Evolutionary conservation across 768 basidiomycete species (phyloP).

Genomic region (Exsudoporus frostii): DNA sequence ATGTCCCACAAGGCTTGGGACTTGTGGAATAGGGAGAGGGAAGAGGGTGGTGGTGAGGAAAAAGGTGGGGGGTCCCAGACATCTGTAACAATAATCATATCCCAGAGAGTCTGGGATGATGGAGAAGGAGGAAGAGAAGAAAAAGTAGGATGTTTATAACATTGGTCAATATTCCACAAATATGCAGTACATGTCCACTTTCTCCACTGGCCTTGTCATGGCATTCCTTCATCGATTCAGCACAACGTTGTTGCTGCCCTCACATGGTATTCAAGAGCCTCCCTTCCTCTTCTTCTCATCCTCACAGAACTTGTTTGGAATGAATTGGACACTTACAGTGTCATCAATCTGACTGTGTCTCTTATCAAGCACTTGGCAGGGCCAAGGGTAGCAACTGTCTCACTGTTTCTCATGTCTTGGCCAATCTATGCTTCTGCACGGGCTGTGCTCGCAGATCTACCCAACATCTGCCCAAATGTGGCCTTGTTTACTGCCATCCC

Average conservation of each 20-base stretch:
- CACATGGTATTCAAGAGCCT: slow-evolving; percentile 4
- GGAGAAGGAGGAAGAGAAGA: too few relatives aligned
- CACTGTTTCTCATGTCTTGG: slow-evolving; percentile 5
- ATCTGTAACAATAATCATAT: too few relatives aligned
- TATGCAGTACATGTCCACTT: slow-evolving; percentile 16
- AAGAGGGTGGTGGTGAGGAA: too few relatives aligned
- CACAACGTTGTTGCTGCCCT: slow-evolving; percentile 6
- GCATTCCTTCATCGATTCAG: not conserved
- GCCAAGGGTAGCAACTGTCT: not conserved
- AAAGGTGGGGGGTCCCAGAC: too few relatives aligned
- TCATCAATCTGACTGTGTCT: slow-evolving; percentile 4
- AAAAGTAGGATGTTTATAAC: slow-evolving; percentile 8
- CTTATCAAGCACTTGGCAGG: slow-evolving; percentile 15
- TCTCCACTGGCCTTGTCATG: slow-evolving; percentile 6
- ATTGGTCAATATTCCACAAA: slow-evolving; percentile 16
- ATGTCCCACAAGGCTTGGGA: too few relatives aligned
- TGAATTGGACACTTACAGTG: not conserved
- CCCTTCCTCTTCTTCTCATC: slow-evolving; percentile 16
- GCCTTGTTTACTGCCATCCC: slow-evolving; percentile 12
- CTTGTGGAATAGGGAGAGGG: too few relatives aligned
- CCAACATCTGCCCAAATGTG: slow-evolving; percentile 15
- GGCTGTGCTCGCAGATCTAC: not conserved
- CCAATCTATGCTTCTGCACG: slow-evolving; percentile 1
- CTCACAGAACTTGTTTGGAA: slow-evolving; percentile 11
- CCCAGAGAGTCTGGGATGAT: too few relatives aligned